Conservation (phyloP, 1,284 basidiomycete genomes). For the Amylostereum areolatum region DNA sequence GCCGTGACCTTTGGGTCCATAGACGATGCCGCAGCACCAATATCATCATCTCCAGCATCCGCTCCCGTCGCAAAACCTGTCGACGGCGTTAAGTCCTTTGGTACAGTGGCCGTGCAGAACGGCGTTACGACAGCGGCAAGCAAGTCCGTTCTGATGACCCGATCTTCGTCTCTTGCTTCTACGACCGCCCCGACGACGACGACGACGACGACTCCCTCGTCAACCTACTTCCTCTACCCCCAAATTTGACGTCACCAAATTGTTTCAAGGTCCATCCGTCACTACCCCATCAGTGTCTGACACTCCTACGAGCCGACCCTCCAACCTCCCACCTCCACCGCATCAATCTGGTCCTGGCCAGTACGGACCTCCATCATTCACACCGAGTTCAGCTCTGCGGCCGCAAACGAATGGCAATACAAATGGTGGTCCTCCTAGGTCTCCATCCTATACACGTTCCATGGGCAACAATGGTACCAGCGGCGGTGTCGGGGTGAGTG, state of each 20-base stretch:
- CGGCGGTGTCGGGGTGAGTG: constrained; percentile 34
- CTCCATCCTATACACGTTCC: constrained; percentile 56
- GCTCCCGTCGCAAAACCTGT: constrained; percentile 53
- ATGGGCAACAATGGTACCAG: constrained; percentile 42
- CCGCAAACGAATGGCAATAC: constrained; percentile 29
- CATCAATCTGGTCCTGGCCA: constrained; percentile 38
- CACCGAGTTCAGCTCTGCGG: constrained; percentile 22
- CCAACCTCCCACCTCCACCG: constrained; percentile 31
- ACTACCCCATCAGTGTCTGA: constrained; percentile 31
- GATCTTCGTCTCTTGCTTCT: constrained; percentile 25
- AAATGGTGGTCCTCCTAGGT: constrained; percentile 47
- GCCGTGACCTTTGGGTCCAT: constrained; percentile 82
- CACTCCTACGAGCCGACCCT: constrained; percentile 27
- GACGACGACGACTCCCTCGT: constrained; percentile 28
- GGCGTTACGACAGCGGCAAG: constrained; percentile 13
- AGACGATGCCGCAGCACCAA: constrained; percentile 60
- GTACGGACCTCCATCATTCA: constrained; percentile 36
- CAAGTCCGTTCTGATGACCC: constrained; percentile 20
- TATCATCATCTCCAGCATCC: constrained; percentile 64
- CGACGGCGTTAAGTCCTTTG: constrained; percentile 76
- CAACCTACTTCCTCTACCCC: constrained; percentile 23
- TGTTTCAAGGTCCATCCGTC: constrained; percentile 54
- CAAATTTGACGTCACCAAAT: constrained; percentile 54
- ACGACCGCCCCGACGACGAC: constrained; percentile 27
- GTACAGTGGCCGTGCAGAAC: constrained; percentile 43